phyloP scores from a whole-genome alignment of 1,284 basidiomycete species.

The Trichosporon sp. region DNA sequence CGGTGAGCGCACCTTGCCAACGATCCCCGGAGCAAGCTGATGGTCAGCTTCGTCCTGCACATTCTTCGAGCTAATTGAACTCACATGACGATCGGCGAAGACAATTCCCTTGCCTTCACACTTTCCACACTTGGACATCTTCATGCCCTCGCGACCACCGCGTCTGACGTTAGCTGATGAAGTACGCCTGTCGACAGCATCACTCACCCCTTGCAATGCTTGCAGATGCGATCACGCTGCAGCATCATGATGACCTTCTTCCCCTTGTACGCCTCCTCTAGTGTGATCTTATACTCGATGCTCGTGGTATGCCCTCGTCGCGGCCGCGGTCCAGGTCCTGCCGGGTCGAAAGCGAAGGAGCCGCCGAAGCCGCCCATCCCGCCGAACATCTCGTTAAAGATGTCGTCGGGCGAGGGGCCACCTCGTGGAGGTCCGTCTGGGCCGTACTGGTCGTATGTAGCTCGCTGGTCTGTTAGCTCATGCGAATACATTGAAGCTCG shows the following conservation, averaged over 20 bases:
- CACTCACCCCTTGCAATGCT: conserved; percentile 67
- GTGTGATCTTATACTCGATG: conserved; percentile 74
- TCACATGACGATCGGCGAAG: conserved; percentile 44
- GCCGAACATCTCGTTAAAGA: conserved; percentile 70
- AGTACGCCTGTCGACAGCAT: background rate
- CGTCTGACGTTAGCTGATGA: conserved; percentile 11
- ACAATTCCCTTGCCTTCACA: conserved; percentile 66
- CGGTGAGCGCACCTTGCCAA: conserved; percentile 51
- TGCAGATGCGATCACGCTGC: conserved; percentile 77
- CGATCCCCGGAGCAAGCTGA: conserved; percentile 45
- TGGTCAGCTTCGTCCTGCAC: background rate
- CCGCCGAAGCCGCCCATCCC: conserved; percentile 39
- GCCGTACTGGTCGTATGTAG: conserved; percentile 74
- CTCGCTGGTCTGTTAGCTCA: conserved; percentile 51
- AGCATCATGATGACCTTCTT: conserved; percentile 84
- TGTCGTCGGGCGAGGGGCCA: conserved; percentile 44
- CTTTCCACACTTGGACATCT: conserved; percentile 70
- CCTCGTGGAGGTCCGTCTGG: conserved; percentile 54
- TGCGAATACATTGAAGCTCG: background rate
- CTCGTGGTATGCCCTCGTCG: conserved; percentile 60
- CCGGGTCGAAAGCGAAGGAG: conserved; percentile 32
- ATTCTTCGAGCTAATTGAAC: conserved; percentile 5
- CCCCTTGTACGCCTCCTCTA: conserved; percentile 90
- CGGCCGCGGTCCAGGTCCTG: conserved; percentile 46
- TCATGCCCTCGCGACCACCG: conserved; percentile 53